Percentiles rank a stretch among this genome's conserved stretches.
phyloP scores from a whole-genome alignment of 75 land plant species.

The Pinus taeda region DNA sequence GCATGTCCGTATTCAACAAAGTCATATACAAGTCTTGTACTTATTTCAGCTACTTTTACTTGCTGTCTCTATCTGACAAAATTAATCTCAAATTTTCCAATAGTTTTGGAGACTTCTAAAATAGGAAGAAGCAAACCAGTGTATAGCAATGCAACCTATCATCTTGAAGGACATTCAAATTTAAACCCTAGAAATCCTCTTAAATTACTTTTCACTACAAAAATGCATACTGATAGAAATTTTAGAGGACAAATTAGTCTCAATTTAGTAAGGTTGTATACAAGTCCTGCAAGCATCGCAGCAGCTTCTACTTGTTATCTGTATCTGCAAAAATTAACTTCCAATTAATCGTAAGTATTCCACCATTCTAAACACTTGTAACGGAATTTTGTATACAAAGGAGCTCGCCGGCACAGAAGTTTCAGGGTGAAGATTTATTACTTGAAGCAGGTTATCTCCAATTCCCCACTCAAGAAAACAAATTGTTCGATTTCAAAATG shows the following conservation, averaged over 20 bases:
- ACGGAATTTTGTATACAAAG: slow-evolving; percentile 5
- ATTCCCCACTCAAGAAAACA: background rate
- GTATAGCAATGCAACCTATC: background rate
- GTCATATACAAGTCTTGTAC: background rate
- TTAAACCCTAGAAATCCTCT: background rate
- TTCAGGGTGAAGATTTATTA: slow-evolving; percentile 2
- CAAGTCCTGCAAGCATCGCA: slow-evolving; percentile 6
- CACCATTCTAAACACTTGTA: background rate
- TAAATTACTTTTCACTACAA: background rate
- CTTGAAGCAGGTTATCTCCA: slow-evolving; percentile 1
- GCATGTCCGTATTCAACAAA: background rate
- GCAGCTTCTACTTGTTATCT: background rate
- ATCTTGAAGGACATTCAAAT: no score
- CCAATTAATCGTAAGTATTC: background rate
- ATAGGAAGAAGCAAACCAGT: background rate
- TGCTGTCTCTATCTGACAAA: background rate
- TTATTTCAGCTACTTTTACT: background rate
- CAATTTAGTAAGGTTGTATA: background rate
- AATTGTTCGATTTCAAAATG: background rate
- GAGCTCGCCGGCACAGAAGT: background rate
- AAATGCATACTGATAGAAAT: background rate
- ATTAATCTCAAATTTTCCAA: background rate
- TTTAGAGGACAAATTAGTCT: background rate
- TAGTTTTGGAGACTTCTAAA: background rate
- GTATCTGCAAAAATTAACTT: background rate